Conservation (phyloP, 345 rosid genomes). For the Hibiscus mutabilis region DNA sequence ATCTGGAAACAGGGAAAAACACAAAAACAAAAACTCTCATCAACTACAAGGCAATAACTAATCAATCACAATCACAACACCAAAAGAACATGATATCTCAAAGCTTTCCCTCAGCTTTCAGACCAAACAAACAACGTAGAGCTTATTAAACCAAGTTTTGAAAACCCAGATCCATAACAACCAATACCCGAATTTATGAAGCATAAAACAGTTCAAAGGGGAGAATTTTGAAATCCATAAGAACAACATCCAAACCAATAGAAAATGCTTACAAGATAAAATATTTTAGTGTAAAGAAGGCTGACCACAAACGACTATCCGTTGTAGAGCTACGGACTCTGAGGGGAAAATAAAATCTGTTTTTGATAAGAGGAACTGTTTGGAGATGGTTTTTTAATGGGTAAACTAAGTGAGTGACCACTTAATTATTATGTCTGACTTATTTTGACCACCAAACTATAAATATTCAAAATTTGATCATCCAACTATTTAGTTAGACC, state of each 20-base stretch:
- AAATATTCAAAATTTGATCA: too few relatives aligned
- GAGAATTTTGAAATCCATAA: background rate
- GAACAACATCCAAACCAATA: background rate
- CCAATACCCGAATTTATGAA: background rate
- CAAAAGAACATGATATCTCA: too few relatives aligned
- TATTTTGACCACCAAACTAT: too few relatives aligned
- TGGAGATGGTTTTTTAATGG: background rate
- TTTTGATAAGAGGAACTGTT: conserved; percentile 5
- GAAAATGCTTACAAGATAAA: too few relatives aligned
- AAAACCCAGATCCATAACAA: conserved; percentile 19
- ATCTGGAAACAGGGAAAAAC: too few relatives aligned
- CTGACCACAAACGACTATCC: conserved; percentile 24
- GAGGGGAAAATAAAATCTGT: background rate
- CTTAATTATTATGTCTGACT: too few relatives aligned
- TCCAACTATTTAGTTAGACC: too few relatives aligned
- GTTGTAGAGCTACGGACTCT: background rate
- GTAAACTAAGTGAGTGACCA: too few relatives aligned
- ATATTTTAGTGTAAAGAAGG: background rate
- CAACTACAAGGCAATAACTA: background rate
- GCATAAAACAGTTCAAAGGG: too few relatives aligned
- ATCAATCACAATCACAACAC: background rate
- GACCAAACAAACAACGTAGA: background rate
- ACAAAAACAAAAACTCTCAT: too few relatives aligned
- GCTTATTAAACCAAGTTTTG: background rate
- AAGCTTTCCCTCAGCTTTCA: too few relatives aligned